Evolutionary conservation across 1,284 basidiomycete genomes (phyloP).

Genomic region (Ustilago hordei): DNA sequence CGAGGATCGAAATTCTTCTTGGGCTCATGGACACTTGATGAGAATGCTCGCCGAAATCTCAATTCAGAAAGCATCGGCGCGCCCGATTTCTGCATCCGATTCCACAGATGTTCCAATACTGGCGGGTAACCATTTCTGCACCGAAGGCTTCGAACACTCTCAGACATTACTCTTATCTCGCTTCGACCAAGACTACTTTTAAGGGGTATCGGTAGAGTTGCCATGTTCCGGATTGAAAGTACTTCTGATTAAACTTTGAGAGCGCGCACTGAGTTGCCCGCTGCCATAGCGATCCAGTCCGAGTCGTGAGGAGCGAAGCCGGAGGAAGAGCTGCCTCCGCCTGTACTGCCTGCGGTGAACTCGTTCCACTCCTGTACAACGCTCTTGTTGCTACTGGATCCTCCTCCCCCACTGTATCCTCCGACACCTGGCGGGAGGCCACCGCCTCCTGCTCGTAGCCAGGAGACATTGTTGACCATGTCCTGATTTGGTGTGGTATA

Average conservation of each 20-base stretch:
- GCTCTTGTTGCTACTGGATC: slow-evolving; percentile 44
- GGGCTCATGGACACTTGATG: neutral
- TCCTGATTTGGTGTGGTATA: slow-evolving; percentile 62
- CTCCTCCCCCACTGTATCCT: slow-evolving; percentile 23
- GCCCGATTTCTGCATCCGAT: too few relatives aligned
- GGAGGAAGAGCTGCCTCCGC: slow-evolving; percentile 14
- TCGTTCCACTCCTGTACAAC: slow-evolving; percentile 68
- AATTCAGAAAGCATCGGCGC: too few relatives aligned
- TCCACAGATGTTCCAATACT: too few relatives aligned
- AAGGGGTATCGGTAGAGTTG: neutral
- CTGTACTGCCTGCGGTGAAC: slow-evolving; percentile 49
- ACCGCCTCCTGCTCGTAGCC: slow-evolving; percentile 56
- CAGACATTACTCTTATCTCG: too few relatives aligned
- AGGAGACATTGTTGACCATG: slow-evolving; percentile 69
- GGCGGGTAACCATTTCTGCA: too few relatives aligned
- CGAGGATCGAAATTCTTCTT: slow-evolving; percentile 20
- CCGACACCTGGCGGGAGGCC: slow-evolving; percentile 42
- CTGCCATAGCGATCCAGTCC: slow-evolving; percentile 54
- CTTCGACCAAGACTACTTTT: too few relatives aligned
- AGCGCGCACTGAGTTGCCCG: slow-evolving; percentile 44
- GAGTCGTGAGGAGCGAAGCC: slow-evolving; percentile 50
- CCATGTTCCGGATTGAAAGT: neutral
- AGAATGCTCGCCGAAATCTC: too few relatives aligned
- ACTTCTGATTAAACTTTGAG: slow-evolving; percentile 33
- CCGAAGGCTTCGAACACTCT: neutral